phyloP scores from a whole-genome alignment of 176 grass and related monocot genomes.

The Microstegium vimineum region DNA sequence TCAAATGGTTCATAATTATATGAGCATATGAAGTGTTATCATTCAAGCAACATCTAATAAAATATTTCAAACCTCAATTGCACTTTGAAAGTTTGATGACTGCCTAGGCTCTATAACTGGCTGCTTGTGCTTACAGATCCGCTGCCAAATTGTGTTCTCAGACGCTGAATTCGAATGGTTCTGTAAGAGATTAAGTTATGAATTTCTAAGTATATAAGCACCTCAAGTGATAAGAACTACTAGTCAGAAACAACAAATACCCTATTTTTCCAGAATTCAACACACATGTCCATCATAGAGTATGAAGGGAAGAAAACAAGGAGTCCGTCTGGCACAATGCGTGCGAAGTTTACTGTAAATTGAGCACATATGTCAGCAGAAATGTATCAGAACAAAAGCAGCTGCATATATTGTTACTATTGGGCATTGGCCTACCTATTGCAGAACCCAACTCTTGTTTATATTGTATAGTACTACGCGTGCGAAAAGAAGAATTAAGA shows the following conservation, averaged over 20 bases:
- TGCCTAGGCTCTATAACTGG: conserved; percentile 96
- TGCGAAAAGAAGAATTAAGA: conserved; percentile 90
- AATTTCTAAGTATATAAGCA: conserved; percentile 16
- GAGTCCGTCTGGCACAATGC: conserved; percentile 91
- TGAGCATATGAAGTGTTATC: conserved; percentile 30
- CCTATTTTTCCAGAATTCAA: conserved; percentile 88
- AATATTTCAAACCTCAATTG: conserved; percentile 76
- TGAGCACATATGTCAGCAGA: conserved; percentile 15
- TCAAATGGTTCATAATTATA: conserved; percentile 19
- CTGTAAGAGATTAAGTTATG: conserved; percentile 39
- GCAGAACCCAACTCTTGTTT: conserved; percentile 94
- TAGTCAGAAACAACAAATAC: conserved; percentile 33
- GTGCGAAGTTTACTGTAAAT: conserved; percentile 90
- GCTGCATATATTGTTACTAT: conserved; percentile 24
- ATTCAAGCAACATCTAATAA: conserved; percentile 7
- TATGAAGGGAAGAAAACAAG: conserved; percentile 99
- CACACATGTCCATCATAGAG: conserved; percentile 97
- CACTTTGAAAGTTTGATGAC: conserved; percentile 79
- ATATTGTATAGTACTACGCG: conserved; percentile 76
- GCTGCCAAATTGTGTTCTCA: conserved; percentile 77
- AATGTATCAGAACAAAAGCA: conserved; percentile 23
- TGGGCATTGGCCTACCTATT: conserved; percentile 67
- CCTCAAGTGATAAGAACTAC: conserved; percentile 27
- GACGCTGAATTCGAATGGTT: conserved; percentile 67
- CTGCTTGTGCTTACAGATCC: conserved; percentile 91